Percentiles rank a stretch among this genome's conserved stretches.
phyloP scores from a whole-genome alignment of 805 yeast species.

The Saturnispora besseyi region DNA sequence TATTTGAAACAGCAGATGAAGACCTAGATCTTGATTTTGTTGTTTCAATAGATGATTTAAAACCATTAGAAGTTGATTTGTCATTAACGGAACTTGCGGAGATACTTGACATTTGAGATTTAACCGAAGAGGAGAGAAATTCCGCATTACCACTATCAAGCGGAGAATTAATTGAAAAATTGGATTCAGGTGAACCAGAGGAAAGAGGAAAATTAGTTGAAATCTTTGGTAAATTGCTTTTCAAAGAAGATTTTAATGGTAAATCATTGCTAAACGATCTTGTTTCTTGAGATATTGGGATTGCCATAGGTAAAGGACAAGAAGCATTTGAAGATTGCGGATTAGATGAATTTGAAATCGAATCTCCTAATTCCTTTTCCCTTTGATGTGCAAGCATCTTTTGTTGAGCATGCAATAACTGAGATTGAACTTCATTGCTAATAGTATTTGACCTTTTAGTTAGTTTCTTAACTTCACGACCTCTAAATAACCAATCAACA shows the following conservation, averaged over 20 bases:
- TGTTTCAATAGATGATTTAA: not conserved
- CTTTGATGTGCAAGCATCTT: slow-evolving; percentile 15
- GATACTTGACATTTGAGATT: slow-evolving; percentile 2
- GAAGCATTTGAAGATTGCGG: not conserved
- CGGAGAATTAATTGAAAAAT: not conserved
- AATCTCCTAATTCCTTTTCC: slow-evolving; percentile 4
- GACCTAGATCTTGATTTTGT: slow-evolving; percentile 10
- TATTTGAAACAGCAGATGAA: slow-evolving; percentile 3
- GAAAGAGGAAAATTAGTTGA: slow-evolving; percentile 1
- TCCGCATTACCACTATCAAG: not conserved
- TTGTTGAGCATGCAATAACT: slow-evolving; percentile 23
- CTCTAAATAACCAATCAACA: slow-evolving; percentile 79
- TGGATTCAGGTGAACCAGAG: not conserved
- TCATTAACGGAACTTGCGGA: not conserved
- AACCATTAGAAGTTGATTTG: not conserved
- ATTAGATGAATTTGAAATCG: not conserved
- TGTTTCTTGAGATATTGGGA: not conserved
- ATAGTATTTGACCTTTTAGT: slow-evolving; percentile 32
- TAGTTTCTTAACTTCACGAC: slow-evolving; percentile 52
- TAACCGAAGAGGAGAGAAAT: slow-evolving; percentile 8
- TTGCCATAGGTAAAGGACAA: not conserved
- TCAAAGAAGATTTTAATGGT: slow-evolving; percentile 13
- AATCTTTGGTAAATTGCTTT: slow-evolving; percentile 1
- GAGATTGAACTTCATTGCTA: slow-evolving; percentile 26
- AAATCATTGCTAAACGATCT: not conserved